Base-by-base conservation (phyloP, 352 stramenopile species). In the Plasmopara halstedii region DNA sequence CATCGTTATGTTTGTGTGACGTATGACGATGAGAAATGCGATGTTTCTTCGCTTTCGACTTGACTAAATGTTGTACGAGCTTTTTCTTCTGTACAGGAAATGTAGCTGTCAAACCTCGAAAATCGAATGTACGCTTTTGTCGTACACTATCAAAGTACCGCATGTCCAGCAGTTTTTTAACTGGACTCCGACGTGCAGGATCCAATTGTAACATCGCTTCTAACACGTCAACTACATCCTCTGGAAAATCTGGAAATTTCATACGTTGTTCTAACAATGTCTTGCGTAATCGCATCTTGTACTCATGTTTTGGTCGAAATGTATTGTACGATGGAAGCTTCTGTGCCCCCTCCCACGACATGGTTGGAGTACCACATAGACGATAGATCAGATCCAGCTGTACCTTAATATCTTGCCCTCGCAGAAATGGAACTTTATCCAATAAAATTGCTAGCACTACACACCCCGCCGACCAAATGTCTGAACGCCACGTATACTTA, bases 301-400 rank as follows among this genome's bases (percentile, higher is more conserved):
- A 88, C 44, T 91, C 81, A 34, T 74, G 50, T 57, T 88, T 91
- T 8, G 78, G 78, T 7, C 71, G 75, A 41, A 73, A 81, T 0
- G 38, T 39, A 4, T 45, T 58, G 49, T 77, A 91, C 10, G 78
- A 46, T 3, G 77, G 65, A 7, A 91, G 59, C 22, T 83, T 77
- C 11, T 54, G 58, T 2, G 57, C 77, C 0, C 67, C 62, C 15
- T 66, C 40, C 66, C 72, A 90, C n/a, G 70, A 65, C 17, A 56
- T 59, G 4, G 57, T 62, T 0, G 82, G 82, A 8, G 79, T 89
- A 5, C 82, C 82, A 27, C 82, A 91, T 2, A 87, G 23, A 1
- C 82, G 77, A 47, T 83, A 94, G 35, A 91, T 87, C 35, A 83
- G 60, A 41, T 91, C 71, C 25, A 94, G 42, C 42, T 94, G 82